phyloP scores from a whole-genome alignment of 1,284 basidiomycete species.

The Malassezia brasiliensis region DNA sequence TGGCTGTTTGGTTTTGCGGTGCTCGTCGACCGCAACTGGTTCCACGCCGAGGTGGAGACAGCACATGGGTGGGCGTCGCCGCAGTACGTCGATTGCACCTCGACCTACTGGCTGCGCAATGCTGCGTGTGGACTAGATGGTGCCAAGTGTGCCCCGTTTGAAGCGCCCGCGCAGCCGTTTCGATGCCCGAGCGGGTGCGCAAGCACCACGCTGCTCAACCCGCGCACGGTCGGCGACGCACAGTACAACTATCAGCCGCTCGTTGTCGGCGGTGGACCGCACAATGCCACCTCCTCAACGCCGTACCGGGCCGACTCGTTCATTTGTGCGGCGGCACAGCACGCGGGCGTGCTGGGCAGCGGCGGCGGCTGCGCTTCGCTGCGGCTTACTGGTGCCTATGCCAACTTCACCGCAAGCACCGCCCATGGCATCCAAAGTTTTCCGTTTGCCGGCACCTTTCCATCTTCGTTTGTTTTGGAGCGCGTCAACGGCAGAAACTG shows the following conservation, averaged over 20 bases:
- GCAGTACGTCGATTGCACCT: conserved; percentile 26
- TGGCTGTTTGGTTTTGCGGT: conserved; percentile 38
- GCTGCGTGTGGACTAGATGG: conserved; percentile 64
- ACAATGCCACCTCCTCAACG: conserved; percentile 2
- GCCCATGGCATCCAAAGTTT: conserved; percentile 62
- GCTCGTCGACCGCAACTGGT: conserved; percentile 33
- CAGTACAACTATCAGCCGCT: conserved; percentile 62
- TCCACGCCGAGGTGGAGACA: conserved; percentile 18
- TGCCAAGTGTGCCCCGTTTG: conserved; percentile 59
- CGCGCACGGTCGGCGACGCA: conserved; percentile 62
- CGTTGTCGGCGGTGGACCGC: conserved; percentile 71
- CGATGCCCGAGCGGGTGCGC: conserved; percentile 70
- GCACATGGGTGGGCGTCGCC: conserved; percentile 18
- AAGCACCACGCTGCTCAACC: conserved; percentile 62
- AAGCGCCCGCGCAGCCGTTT: conserved; percentile 55
- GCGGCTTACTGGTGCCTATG: conserved; percentile 62
- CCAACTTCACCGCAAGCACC: conserved; percentile 58
- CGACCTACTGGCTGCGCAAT: conserved; percentile 46
- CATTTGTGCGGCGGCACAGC: conserved; percentile 70
- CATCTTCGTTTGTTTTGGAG: conserved; percentile 55
- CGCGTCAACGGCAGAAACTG: conserved; percentile 56
- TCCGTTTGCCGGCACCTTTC: conserved; percentile 66
- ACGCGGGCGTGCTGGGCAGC: conserved; percentile 61
- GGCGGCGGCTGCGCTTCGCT: conserved; percentile 68
- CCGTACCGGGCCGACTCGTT: conserved; percentile 71